Evolutionary conservation across 2,329 filamentous ascomycete genomes (phyloP), one percentile per base, ranked within the genome.

Genomic region (Ophiognomonia clavigignenti-juglandacearum): DNA sequence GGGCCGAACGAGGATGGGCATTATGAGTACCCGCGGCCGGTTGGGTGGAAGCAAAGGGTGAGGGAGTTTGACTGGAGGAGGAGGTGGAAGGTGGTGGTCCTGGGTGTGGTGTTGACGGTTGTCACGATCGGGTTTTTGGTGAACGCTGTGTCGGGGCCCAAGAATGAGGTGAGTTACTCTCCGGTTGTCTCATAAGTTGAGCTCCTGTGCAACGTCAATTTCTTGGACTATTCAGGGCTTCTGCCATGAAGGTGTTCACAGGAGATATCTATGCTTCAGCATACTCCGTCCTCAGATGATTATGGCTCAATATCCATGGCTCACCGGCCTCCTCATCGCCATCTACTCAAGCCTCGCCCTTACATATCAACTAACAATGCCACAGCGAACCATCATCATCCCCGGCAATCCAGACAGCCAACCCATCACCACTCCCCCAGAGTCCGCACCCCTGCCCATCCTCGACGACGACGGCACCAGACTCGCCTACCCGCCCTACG

Each of bases 91-190:
- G 51, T 56, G 20, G 37, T 54, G 2, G 16, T 64, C 31, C 39
- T 67, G 19, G 57, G 51, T 6, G 9, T 65, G 16, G 50, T 64
- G 8, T 45, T 67, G 27, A 45, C 67, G 18, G 43, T 62, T 13
- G 48, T 65, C 6, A 57, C 61, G 1, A 24, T 60, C 14, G 61
- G 61, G 6, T 59, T 69, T 35, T 45, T 68, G 19, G 54, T 53
- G 16, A 61, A 54, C 44, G 56, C 59, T 22, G 50, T 64, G 35
- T 52, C 32, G 22, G 54, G 54, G n/a, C 35, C 55, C 6, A 55
- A 53, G 24, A 55, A 57, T 27, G 56, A 61, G 44, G 61, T 61
- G 48, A 57, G 58, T 47, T 41, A 40, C 38, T 35, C 47, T 39
- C 44, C 40, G 50, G 23, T n/a, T n/a, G n/a, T n/a, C n/a, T n/a